Base-by-base conservation (phyloP, 2,329 filamentous ascomycete species). In the Fusarium cicatricum region DNA sequence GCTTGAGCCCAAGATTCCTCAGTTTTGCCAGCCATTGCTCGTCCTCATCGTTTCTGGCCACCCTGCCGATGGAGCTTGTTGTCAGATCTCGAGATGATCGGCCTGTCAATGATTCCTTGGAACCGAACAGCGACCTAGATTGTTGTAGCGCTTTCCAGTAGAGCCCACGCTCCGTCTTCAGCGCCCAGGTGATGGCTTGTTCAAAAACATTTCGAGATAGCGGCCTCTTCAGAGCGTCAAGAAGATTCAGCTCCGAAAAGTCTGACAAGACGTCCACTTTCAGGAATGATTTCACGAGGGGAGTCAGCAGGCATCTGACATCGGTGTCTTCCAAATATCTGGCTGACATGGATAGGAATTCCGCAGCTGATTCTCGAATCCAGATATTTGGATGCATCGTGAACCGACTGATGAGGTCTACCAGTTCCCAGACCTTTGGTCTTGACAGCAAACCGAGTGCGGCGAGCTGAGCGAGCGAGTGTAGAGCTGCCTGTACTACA, bases 381-480 rank as follows among this genome's bases (percentile, higher is more conserved):
- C 95, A 99, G 9, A 91, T 80, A 66, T 97, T 98, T 0, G 95
- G 95, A 71, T 99, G 95, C 80, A 97, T 88, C 11, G 93, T 88
- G 68, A 98, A 97, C 4, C 92, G 86, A 7, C 85, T 88, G 12
- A 94, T 85, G 33, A 94, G 87, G 58, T 96, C 89, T 17, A 96
- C 86, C 33, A 99, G 79, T 70, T 97, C 92, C 89, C 92, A 97
- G 2, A 88, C 89, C 55, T 91, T 94, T 6, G 88, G 83, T 67
- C 92, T 85, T 45, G 96, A 94, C 40, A 99, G 85, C 0, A 99
- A 80, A 0, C 95, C 96, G 16, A 99, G 81, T 48, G 90, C 88
- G 9, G 94, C 92, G 79, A 99, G 91, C 55, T 91, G 89, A 2
- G 92, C 91, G 41, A 99, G 81, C 1, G 94, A 95, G 63, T 95